Evolutionary conservation across 2,329 filamentous ascomycete genomes (phyloP), one percentile per base, ranked within the genome.

Genomic region (Xylariaceae sp.): DNA sequence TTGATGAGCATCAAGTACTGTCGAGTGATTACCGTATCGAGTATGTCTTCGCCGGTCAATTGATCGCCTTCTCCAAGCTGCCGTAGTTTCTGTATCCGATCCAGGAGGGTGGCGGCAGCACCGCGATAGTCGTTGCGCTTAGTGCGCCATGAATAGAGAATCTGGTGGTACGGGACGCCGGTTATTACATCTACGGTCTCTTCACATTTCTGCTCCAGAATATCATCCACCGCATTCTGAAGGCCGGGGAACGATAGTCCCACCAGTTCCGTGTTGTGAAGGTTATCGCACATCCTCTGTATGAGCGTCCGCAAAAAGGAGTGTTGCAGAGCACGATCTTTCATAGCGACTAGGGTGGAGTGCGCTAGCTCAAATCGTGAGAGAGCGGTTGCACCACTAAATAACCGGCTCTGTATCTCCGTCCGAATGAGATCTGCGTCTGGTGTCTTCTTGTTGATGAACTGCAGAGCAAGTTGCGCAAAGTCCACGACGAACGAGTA

Each of bases 1-100:
- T 99, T 99, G 74, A 99, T 96, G 42, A 99, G 81, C 55, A 91
- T 80, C n/a, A 97, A 75, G 63, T 96, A 94, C 64, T 90, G 87
- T 60, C 88, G 83, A 43, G 87, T 84, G 31, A 89, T 78, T 1
- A 79, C 77, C 0, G 83, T 87, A 60, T 87, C 83, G 11, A 84
- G 73, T 4, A 77, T 75, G 55, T 86, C 83, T 16, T 79, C 78
- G 4, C 74, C 73, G 1, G 57, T 63, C n/a, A 80, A 70, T 55
- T 75, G 77, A 55, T 86, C 81, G 3, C 80, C 82, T 57, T 84
- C 80, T 19, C 82, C 81, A 0, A 81, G 75, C 22, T 75, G 73
- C 55, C 79, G 77, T 14, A 88, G 74, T 67, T 82, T 83, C 60
- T 84, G 80, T 48, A 88, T 78, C 34, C 83, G 77, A 62, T 87